Conservation (phyloP, 805 yeast species). For the Saccharomycopsis amapae region DNA sequence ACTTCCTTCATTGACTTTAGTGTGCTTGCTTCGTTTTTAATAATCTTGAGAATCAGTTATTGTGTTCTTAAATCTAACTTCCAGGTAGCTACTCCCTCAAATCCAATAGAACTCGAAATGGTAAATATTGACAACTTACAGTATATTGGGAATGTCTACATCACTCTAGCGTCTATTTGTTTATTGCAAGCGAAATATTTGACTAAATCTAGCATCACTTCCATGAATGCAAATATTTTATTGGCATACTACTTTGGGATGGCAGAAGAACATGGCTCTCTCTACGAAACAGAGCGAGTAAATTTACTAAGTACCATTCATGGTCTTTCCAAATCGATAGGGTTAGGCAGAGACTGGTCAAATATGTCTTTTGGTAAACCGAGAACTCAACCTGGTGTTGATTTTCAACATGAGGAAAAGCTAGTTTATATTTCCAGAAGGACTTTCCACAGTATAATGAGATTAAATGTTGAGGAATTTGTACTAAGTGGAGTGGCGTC, state of each 20-base stretch:
- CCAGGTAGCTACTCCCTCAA: not conserved
- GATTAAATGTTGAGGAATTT: constrained; percentile 1
- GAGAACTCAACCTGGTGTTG: constrained; percentile 4
- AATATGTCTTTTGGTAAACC: not conserved
- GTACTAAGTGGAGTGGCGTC: not conserved
- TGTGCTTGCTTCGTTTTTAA: constrained; percentile 9
- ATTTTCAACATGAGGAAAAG: not conserved
- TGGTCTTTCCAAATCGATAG: not conserved
- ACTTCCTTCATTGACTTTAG: constrained; percentile 9
- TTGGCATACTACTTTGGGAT: constrained; percentile 3
- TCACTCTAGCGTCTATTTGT: constrained; percentile 8
- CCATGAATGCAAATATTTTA: constrained; percentile 2
- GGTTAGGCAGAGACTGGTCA: constrained; percentile 11
- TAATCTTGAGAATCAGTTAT: constrained; percentile 11
- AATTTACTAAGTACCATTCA: not conserved
- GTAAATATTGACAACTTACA: constrained; percentile 3
- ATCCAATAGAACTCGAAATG: constrained; percentile 3
- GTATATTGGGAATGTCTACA: constrained; percentile 8
- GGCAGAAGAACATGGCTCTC: constrained; percentile 6
- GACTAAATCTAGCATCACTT: constrained; percentile 3
- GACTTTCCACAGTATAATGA: constrained; percentile 1
- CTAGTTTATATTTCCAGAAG: constrained; percentile 4
- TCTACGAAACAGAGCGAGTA: constrained; percentile 5
- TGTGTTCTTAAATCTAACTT: constrained; percentile 5
- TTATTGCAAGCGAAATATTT: constrained; percentile 5